Evolutionary conservation across 768 basidiomycete genomes (phyloP).

Genomic region (Filobasidium floriforme): DNA sequence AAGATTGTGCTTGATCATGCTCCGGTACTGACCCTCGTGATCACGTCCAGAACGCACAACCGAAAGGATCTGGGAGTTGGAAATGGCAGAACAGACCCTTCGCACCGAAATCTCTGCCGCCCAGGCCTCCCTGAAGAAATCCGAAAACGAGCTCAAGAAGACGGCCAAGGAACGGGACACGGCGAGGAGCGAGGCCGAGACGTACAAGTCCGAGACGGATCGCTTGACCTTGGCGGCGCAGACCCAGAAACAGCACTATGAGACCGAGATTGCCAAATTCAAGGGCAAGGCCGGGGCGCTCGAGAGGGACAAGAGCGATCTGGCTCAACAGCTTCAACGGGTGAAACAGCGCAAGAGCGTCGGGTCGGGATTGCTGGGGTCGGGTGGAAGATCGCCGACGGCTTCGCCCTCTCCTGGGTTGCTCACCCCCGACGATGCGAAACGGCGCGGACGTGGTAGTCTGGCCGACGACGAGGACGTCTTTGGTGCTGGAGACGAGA

Average conservation of each 20-base stretch:
- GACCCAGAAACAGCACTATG: constrained; percentile 80
- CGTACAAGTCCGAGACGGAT: constrained; percentile 78
- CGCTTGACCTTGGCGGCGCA: constrained; percentile 58
- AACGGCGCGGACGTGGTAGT: neutral
- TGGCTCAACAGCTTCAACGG: constrained; percentile 70
- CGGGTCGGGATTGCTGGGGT: constrained; percentile 25
- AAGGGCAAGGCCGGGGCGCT: constrained; percentile 78
- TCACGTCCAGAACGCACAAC: constrained; percentile 72
- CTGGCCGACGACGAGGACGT: constrained; percentile 43
- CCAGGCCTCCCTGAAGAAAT: constrained; percentile 58
- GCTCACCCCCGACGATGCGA: constrained; percentile 22
- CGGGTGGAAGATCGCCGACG: constrained; percentile 27
- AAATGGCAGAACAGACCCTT: constrained; percentile 82
- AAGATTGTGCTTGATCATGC: neutral
- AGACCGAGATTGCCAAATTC: constrained; percentile 87
- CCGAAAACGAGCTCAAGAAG: constrained; percentile 76
- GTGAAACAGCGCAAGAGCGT: constrained; percentile 52
- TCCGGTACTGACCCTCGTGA: neutral
- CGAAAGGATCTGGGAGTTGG: constrained; percentile 98
- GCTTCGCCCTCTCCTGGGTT: constrained; percentile 34
- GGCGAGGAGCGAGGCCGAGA: constrained; percentile 67
- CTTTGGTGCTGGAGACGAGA: constrained; percentile 40
- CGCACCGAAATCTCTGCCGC: constrained; percentile 61
- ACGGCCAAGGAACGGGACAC: constrained; percentile 65
- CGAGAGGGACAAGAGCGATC: constrained; percentile 83